Evolutionary conservation across 176 grass and related monocot species (phyloP).

Genomic region (Stipa capillata): DNA sequence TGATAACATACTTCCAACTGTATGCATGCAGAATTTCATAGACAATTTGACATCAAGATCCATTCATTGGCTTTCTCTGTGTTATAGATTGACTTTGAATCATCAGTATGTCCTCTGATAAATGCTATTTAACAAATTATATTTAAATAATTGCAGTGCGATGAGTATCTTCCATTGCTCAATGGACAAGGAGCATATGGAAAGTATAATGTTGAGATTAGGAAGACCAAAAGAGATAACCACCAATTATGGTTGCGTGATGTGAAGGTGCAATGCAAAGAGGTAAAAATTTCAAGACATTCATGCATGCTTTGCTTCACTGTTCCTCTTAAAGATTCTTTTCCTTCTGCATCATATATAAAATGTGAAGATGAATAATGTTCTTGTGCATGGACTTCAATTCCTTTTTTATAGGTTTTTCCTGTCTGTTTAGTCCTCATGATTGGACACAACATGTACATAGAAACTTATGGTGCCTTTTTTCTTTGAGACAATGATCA

Average conservation of each 20-base stretch:
- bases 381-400: background rate
- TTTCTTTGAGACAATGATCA: background rate
- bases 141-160: slow-evolving; percentile 65
- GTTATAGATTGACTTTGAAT: background rate
- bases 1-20: background rate
- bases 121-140: background rate
- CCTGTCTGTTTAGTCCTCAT: background rate
- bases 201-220: slow-evolving; percentile 51
- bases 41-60: background rate
- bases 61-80: background rate
- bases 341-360: background rate
- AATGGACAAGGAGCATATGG: slow-evolving; percentile 52
- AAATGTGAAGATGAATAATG: background rate
- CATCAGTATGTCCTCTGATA: slow-evolving; percentile 2
- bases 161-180: slow-evolving; percentile 59
- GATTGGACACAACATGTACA: background rate
- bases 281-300: slow-evolving; percentile 39
- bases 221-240: slow-evolving; percentile 21
- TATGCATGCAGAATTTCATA: background rate
- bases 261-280: slow-evolving; percentile 50
- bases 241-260: slow-evolving; percentile 61
- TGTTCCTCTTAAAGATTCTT: background rate
- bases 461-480: background rate
- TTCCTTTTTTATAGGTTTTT: background rate
- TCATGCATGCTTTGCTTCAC: slow-evolving; percentile 3